phyloP scores from a whole-genome alignment of 768 basidiomycete species.

The Collybia mongolica region DNA sequence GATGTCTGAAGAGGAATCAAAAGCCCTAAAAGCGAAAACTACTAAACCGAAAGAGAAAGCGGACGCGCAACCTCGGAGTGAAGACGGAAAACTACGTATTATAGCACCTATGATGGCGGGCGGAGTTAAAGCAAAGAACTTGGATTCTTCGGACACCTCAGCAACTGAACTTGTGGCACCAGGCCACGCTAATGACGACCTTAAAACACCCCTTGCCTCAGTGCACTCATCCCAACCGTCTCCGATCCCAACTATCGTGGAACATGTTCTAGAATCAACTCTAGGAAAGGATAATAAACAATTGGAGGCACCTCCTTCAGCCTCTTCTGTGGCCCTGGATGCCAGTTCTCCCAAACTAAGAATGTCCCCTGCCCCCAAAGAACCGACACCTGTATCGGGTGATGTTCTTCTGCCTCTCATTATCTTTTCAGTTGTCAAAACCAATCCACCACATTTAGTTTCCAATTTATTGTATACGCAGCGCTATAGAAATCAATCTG shows the following conservation, averaged over 20 bases:
- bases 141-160: not conserved
- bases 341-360: slow-evolving; percentile 18
- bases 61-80: slow-evolving; percentile 19
- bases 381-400: slow-evolving; percentile 65
- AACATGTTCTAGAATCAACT: slow-evolving; percentile 16
- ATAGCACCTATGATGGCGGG: slow-evolving; percentile 10
- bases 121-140: not conserved
- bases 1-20: slow-evolving; percentile 56
- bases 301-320: slow-evolving; percentile 2
- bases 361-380: slow-evolving; percentile 15
- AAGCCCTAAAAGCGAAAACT: slow-evolving; percentile 18
- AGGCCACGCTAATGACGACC: not conserved
- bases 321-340: slow-evolving; percentile 3
- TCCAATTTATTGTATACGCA: slow-evolving; percentile 67
- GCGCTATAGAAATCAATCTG: slow-evolving; percentile 52
- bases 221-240: slow-evolving; percentile 3
- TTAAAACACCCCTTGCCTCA: slow-evolving; percentile 5
- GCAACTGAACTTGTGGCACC: not conserved
- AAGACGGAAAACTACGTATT: slow-evolving; percentile 16
- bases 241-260: slow-evolving; percentile 11
- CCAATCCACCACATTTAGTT: slow-evolving; percentile 83
- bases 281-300: slow-evolving; percentile 2
- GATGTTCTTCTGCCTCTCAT: slow-evolving; percentile 92
- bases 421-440: slow-evolving; percentile 91
- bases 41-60: slow-evolving; percentile 12